phyloP scores from a whole-genome alignment of 2,329 filamentous ascomycete species.

The Huntiella savannae region DNA sequence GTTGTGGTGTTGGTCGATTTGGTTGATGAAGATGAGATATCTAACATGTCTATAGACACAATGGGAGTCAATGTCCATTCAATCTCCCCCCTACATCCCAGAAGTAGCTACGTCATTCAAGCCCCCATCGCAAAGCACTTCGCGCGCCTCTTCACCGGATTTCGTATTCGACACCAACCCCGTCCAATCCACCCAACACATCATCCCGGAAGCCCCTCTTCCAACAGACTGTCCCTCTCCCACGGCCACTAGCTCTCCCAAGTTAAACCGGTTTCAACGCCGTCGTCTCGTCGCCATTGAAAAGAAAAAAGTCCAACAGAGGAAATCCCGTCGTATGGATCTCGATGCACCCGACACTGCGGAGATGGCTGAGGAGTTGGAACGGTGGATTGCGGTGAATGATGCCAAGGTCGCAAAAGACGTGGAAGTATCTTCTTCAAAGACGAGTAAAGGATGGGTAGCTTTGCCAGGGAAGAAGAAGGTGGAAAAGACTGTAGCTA shows the following conservation, averaged over 20 bases:
- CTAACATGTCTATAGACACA: neutral
- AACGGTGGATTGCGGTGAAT: slow-evolving; percentile 2
- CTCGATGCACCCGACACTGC: neutral
- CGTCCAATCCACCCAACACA: neutral
- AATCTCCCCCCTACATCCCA: no score
- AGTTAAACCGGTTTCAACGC: slow-evolving; percentile 2
- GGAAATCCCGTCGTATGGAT: neutral
- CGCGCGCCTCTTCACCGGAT: neutral
- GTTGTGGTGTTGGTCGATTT: neutral
- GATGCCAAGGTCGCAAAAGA: slow-evolving; percentile 2
- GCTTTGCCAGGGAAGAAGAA: neutral
- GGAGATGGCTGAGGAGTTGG: slow-evolving; percentile 4
- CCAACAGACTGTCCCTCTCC: neutral
- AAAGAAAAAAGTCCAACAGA: slow-evolving; percentile 3
- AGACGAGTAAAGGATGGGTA: neutral
- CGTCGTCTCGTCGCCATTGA: slow-evolving; percentile 7
- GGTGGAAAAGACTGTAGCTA: neutral
- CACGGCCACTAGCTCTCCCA: neutral
- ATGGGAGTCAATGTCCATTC: neutral
- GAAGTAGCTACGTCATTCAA: neutral
- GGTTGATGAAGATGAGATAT: neutral
- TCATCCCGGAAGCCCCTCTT: neutral
- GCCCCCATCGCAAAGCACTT: neutral
- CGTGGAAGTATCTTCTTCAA: no score
- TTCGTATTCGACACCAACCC: slow-evolving; percentile 3